Conservation (phyloP, 805 yeast genomes). For the Candida coleopterorum region DNA sequence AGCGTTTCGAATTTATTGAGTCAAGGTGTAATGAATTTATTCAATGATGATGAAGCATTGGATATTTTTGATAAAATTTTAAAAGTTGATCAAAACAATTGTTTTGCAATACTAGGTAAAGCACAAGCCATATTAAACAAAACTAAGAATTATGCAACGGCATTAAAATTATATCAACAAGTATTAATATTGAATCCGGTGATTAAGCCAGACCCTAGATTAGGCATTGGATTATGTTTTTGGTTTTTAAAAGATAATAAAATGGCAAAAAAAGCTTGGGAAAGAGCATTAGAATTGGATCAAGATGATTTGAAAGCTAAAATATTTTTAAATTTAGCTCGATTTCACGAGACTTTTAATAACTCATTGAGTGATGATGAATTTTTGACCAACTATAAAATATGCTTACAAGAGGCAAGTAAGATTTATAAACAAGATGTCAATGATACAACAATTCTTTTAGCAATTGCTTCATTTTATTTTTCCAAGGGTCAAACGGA, state of each 20-base stretch:
- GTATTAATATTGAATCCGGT: conserved; percentile 72
- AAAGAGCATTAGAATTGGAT: conserved; percentile 65
- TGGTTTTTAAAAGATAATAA: conserved; percentile 80
- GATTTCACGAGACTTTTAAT: conserved; percentile 59
- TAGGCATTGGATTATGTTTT: conserved; percentile 91
- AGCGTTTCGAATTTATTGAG: conserved; percentile 42
- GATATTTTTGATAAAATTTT: conserved; percentile 62
- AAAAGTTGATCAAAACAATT: conserved; percentile 52
- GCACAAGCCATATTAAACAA: conserved; percentile 76
- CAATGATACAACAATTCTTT: conserved; percentile 56
- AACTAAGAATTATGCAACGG: conserved; percentile 60
- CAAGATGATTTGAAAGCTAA: conserved; percentile 57
- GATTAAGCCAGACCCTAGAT: conserved; percentile 83
- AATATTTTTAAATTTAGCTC: conserved; percentile 60
- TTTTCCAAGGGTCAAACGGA: conserved; percentile 64
- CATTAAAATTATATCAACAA: conserved; percentile 80
- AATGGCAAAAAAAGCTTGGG: conserved; percentile 81
- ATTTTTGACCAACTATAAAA: conserved; percentile 55
- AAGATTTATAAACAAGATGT: conserved; percentile 35
- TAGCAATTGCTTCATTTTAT: conserved; percentile 64
- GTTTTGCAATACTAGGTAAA: conserved; percentile 74
- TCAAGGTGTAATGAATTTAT: conserved; percentile 59
- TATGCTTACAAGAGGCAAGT: conserved; percentile 49
- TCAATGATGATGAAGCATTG: conserved; percentile 64
- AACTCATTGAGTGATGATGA: conserved; percentile 53